These are phyloP conservation scores for Ambrosia artemisiifolia DNA, from an alignment of 129 eudicot species.

Conservation along the genomic window DNA sequence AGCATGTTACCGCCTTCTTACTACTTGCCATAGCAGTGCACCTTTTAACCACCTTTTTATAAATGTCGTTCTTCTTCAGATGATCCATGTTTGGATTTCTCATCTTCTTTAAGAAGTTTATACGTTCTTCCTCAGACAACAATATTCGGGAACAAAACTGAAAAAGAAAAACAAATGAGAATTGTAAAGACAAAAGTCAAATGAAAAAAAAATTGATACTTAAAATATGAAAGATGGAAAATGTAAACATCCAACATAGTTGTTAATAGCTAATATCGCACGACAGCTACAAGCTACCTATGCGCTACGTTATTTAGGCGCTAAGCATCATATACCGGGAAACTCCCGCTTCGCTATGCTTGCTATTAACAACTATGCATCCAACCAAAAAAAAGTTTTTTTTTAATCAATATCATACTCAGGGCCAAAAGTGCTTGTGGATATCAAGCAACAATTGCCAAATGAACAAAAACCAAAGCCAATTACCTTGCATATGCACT, in stretches of 20 bases:
- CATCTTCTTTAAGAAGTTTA: slow-evolving; percentile 60
- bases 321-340: too few species aligned
- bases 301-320: too few species aligned
- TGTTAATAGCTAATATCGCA: too few species aligned
- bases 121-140: slow-evolving; percentile 58
- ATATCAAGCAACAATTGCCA: neutral
- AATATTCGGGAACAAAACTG: slow-evolving; percentile 77
- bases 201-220: neutral
- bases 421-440: neutral
- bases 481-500: slow-evolving; percentile 94
- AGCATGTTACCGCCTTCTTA: slow-evolving; percentile 55
- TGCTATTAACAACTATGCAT: too few species aligned
- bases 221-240: neutral
- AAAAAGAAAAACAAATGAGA: slow-evolving; percentile 9
- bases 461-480: neutral
- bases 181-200: neutral
- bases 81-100: slow-evolving; percentile 61
- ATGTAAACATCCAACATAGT: neutral
- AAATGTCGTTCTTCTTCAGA: slow-evolving; percentile 50
- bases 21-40: slow-evolving; percentile 60
- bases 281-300: too few species aligned
- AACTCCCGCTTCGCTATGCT: too few species aligned
- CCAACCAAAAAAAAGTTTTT: too few species aligned
- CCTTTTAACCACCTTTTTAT: slow-evolving; percentile 61
- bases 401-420: neutral